Evolutionary conservation across 768 basidiomycete species (phyloP), one percentile per base, ranked within the genome.

Genomic region (Mycena alexandri): DNA sequence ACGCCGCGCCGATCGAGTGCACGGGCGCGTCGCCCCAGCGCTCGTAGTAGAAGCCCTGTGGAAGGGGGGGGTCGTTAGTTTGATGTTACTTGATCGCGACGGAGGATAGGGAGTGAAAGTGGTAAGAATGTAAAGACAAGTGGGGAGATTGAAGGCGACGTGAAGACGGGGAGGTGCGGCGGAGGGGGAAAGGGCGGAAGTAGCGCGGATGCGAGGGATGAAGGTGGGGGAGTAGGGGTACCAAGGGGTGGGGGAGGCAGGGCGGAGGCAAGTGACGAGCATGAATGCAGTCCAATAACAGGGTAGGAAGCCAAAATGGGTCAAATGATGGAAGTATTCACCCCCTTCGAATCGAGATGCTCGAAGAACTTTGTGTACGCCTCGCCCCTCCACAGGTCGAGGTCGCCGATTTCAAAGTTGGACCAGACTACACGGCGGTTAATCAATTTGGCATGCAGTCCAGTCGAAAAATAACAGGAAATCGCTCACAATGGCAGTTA

Each of bases 1-100:
- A 74, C 0, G 84, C 81, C 4, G 84, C 87, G 22, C 83, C 87
- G 63, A 87, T 85, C n/a, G 83, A 84, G 72, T 88, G 87, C 8
- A 87, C 86, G 19, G 86, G 86, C 0, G 86, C 87, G 68, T 86
- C 86, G 36, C 75, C 75, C 75, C 75, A 75, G 48, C 74, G 74
- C 65, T 74, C 53, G 86, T 87, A 71, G 86, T 87, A 70, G 66
- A 71, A 67, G 61, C 53, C 86, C 87, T 84, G 82, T 3, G 21
- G 11, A 38, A n/a, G n/a, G n/a, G n/a, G n/a, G n/a, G 25, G 16
- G 14, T 16, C 2, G 48, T 5, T 24, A 11, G 36, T 43, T 29
- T 29, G 29, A 6, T 29, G 29, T 29, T 29, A 29, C 6, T 3
- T 6, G 29, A n/a, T 4, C 42, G 55, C 16, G 8, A 2, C 5